Conservation (phyloP, 352 stramenopile genomes). For the Aphanomyces stellatus region DNA sequence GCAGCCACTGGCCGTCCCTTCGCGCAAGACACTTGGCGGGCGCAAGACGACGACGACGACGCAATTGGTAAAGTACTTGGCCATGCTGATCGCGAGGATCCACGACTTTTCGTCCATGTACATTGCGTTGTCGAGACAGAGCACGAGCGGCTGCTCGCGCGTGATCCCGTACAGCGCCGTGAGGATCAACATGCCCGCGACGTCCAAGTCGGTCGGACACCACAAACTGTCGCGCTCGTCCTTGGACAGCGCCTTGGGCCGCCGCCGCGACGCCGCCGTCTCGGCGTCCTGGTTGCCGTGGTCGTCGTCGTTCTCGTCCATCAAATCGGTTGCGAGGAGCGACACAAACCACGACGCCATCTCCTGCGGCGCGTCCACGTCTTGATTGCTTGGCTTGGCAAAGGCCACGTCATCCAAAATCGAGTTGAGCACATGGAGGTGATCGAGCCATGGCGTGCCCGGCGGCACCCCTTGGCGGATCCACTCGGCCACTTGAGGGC, state of each 20-base stretch:
- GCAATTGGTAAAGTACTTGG: constrained; percentile 84
- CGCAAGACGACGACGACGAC: constrained; percentile 60
- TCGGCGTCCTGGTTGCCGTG: background rate
- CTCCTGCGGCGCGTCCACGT: background rate
- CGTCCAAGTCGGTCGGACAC: constrained; percentile 51
- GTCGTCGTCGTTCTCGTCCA: background rate
- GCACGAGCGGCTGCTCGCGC: constrained; percentile 49
- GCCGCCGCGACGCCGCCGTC: background rate
- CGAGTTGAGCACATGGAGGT: constrained; percentile 12
- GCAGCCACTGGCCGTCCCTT: constrained; percentile 66
- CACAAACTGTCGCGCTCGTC: constrained; percentile 40
- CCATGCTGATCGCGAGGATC: constrained; percentile 67
- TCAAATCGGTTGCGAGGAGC: constrained; percentile 6
- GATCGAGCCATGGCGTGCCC: background rate
- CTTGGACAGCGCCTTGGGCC: background rate
- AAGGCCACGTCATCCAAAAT: background rate
- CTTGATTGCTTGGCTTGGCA: constrained; percentile 5
- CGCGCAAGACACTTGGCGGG: constrained; percentile 50
- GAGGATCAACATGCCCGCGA: constrained; percentile 65
- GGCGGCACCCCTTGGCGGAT: constrained; percentile 6
- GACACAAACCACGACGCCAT: constrained; percentile 3
- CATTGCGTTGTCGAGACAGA: constrained; percentile 81
- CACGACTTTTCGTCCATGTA: constrained; percentile 84
- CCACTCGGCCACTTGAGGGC: background rate
- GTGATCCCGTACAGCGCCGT: constrained; percentile 73